These are phyloP conservation scores for Leucosporidium yakuticum DNA, from an alignment of 768 basidiomycete genomes.

Conservation along the genomic window DNA sequence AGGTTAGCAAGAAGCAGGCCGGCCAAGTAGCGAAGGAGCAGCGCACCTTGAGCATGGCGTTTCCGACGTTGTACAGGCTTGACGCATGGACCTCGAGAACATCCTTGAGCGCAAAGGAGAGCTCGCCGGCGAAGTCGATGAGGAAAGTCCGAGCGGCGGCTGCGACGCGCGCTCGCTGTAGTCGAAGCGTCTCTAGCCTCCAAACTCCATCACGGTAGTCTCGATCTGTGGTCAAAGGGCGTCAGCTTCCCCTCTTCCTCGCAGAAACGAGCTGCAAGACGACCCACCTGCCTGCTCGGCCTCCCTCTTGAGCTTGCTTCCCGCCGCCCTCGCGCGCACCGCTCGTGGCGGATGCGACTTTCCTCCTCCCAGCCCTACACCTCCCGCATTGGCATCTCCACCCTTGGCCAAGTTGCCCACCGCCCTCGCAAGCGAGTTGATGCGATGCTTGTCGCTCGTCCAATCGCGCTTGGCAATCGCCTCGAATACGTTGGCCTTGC, in stretches of 20 bases:
- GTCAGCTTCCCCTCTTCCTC: background rate
- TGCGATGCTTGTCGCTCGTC: conserved; percentile 28
- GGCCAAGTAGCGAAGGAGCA: too few relatives aligned
- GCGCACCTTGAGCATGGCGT: too few relatives aligned
- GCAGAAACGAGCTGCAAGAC: background rate
- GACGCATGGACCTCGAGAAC: background rate
- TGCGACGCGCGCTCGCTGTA: conserved; percentile 35
- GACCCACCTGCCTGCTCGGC: conserved; percentile 37
- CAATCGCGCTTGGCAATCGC: conserved; percentile 31
- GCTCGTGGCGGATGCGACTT: background rate
- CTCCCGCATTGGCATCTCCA: conserved; percentile 5
- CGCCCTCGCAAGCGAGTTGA: conserved; percentile 30
- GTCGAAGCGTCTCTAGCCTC: conserved; percentile 37
- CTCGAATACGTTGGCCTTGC: conserved; percentile 33
- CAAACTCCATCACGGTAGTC: conserved; percentile 31
- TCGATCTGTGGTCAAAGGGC: conserved; percentile 16
- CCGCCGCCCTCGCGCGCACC: background rate
- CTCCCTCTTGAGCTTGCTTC: conserved; percentile 32
- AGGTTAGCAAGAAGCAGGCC: too few relatives aligned
- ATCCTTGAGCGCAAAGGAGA: conserved; percentile 21
- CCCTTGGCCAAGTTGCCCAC: conserved; percentile 25
- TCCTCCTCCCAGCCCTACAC: conserved; percentile 18
- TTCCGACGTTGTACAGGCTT: too few relatives aligned
- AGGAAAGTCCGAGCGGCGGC: conserved; percentile 29
- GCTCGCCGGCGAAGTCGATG: conserved; percentile 33